These are phyloP conservation scores for Rhynchospora tenuis DNA, from an alignment of 176 grass and related monocot genomes.

Conservation along the genomic window DNA sequence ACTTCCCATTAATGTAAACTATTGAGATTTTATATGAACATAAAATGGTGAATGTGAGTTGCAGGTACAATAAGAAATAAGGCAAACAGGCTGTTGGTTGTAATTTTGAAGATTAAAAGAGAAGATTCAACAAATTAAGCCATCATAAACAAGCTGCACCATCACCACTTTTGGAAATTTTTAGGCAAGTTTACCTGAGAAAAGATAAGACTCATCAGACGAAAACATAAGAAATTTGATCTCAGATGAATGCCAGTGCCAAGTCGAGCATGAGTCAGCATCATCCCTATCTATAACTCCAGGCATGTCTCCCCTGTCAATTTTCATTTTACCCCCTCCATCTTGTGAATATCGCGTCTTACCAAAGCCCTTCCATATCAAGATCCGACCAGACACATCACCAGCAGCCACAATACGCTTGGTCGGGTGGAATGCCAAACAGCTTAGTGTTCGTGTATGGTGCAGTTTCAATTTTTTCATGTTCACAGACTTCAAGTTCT, in stretches of 20 bases:
- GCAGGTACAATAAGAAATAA: background rate
- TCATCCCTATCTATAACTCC: constrained; percentile 65
- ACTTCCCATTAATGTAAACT: background rate
- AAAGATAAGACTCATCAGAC: constrained; percentile 73
- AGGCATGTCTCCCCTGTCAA: constrained; percentile 49
- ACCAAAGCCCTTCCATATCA: constrained; percentile 80
- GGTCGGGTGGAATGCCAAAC: constrained; percentile 79
- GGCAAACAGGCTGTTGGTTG: background rate
- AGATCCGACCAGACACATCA: constrained; percentile 67
- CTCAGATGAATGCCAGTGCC: constrained; percentile 78
- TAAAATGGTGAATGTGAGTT: background rate
- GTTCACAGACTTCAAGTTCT: constrained; percentile 49
- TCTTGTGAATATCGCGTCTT: constrained; percentile 44
- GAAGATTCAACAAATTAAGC: background rate
- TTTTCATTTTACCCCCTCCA: constrained; percentile 25
- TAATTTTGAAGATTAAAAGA: background rate
- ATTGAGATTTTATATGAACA: background rate
- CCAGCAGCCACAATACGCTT: constrained; percentile 67
- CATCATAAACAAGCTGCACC: background rate
- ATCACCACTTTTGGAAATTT: background rate
- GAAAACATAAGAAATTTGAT: constrained; percentile 79
- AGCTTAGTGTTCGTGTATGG: constrained; percentile 54
- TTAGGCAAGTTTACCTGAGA: constrained; percentile 56
- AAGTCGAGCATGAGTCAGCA: constrained; percentile 65
- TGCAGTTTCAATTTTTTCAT: constrained; percentile 79